These are phyloP conservation scores for Chlorella ohadii DNA, from an alignment of 139 green algal genomes.

Conservation along the genomic window DNA sequence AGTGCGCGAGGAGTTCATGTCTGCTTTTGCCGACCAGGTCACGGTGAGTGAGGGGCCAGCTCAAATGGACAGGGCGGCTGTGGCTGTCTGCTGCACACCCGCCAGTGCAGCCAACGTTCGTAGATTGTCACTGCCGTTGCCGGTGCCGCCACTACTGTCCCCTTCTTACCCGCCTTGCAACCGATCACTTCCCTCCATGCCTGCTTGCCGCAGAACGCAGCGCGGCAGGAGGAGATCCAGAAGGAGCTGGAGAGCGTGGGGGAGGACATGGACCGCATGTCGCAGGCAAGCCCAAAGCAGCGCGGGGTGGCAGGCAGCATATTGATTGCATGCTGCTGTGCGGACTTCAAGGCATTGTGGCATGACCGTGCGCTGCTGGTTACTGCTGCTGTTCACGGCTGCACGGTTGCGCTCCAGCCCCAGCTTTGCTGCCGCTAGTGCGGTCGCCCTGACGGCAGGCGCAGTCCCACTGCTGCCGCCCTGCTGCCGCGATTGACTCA, in stretches of 20 bases:
- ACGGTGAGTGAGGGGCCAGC: constrained; percentile 44
- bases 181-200: background rate
- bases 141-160: background rate
- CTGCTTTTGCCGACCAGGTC: constrained; percentile 82
- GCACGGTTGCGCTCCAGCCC: too few species aligned
- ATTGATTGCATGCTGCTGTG: too few species aligned
- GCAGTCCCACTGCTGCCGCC: too few species aligned
- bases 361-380: too few species aligned
- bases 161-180: background rate
- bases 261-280: constrained; percentile 93
- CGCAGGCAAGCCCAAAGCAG: constrained; percentile 65
- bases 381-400: too few species aligned
- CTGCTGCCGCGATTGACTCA: background rate
- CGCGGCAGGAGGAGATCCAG: constrained; percentile 80
- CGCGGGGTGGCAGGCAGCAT: too few species aligned
- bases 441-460: too few species aligned
- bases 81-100: too few species aligned
- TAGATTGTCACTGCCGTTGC: background rate
- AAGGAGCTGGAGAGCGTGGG: constrained; percentile 84
- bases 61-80: too few species aligned
- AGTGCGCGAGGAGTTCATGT: constrained; percentile 97
- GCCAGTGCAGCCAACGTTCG: too few species aligned
- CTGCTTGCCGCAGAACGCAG: constrained; percentile 44
- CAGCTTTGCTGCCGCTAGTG: too few species aligned
- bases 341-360: too few species aligned